phyloP scores from a whole-genome alignment of 108 stramenopile genomes.

The Fragilaria radians region DNA sequence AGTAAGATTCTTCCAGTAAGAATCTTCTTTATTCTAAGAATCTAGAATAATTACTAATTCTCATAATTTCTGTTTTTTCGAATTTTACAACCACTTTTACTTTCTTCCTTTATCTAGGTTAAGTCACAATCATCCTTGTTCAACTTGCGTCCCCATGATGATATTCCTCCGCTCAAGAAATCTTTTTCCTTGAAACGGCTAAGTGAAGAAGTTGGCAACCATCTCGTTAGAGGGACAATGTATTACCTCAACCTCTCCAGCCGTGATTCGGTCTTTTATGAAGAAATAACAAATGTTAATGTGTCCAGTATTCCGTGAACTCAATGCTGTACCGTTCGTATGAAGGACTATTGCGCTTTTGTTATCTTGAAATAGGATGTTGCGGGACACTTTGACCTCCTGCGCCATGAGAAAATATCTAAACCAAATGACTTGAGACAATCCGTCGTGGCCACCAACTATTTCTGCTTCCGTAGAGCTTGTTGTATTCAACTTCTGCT shows the following conservation, averaged over 20 bases:
- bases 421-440: slow-evolving; percentile 23
- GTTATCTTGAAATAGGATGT: slow-evolving; percentile 16
- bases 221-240: slow-evolving; percentile 38
- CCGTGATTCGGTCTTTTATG: slow-evolving; percentile 21
- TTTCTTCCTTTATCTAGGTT: too few species aligned
- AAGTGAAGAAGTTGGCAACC: slow-evolving; percentile 33
- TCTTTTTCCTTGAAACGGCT: slow-evolving; percentile 26
- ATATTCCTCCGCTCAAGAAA: too few species aligned
- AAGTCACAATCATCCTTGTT: too few species aligned
- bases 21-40: too few species aligned
- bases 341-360: slow-evolving; percentile 10
- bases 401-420: slow-evolving; percentile 9
- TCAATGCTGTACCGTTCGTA: slow-evolving; percentile 29
- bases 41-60: too few species aligned
- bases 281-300: slow-evolving; percentile 42
- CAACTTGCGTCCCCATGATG: too few species aligned
- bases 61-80: too few species aligned
- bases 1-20: too few species aligned
- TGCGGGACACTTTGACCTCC: neutral
- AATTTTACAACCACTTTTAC: too few species aligned
- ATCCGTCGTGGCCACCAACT: slow-evolving; percentile 21
- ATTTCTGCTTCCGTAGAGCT: slow-evolving; percentile 45
- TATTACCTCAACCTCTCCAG: slow-evolving; percentile 17
- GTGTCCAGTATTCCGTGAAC: slow-evolving; percentile 19
- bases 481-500: slow-evolving; percentile 31